Evolutionary conservation across 768 basidiomycete species (phyloP), one percentile per base, ranked within the genome.

Genomic region (Kwoniella bestiolae): DNA sequence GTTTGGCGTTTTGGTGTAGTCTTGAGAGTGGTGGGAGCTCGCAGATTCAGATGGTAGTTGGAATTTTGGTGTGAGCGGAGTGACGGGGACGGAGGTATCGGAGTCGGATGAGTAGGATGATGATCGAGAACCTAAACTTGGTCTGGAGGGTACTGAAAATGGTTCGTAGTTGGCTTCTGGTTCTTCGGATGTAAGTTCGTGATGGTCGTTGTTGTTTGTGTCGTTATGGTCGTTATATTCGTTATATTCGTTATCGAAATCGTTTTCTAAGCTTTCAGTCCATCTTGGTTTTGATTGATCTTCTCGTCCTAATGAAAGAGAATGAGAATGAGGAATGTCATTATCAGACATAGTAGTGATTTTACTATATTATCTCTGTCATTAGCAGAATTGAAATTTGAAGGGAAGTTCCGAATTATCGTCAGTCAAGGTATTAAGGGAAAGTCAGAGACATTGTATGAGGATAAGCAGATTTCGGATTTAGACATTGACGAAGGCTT

Each of bases 151-250:
- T 28, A 21, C 11, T 0, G 31, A 14, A 23, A 32, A 3, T 11
- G 9, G 31, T 11, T 52, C 50, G 50, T 52, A 56, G 32, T 9
- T 21, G 31, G 28, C 8, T 56, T 29, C 18, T 38, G 34, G 18
- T 32, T 53, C 28, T 52, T 12, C 28, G 9, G 28, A 52, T 29
- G 21, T 9, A 23, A 9, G 53, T 26, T 57, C 16, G 12, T 32
- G 8, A 51, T 47, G 23, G 34, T 61, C 8, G 25, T 31, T 34
- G 45, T 44, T 34, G 56, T 59, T 28, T 28, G 9, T 28, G 56
- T 56, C 63, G 56, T 58, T 41, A 55, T 29, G 21, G 12, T 67
- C 45, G 65, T 67, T 38, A 35, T 12, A 32, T 7, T 56, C 56
- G 58, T 49, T 60, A 50, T 60, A 18, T n/a, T 58, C 35, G 35